Conservation (phyloP, 495 filamentous ascomycete species). For the Extremus antarcticus region DNA sequence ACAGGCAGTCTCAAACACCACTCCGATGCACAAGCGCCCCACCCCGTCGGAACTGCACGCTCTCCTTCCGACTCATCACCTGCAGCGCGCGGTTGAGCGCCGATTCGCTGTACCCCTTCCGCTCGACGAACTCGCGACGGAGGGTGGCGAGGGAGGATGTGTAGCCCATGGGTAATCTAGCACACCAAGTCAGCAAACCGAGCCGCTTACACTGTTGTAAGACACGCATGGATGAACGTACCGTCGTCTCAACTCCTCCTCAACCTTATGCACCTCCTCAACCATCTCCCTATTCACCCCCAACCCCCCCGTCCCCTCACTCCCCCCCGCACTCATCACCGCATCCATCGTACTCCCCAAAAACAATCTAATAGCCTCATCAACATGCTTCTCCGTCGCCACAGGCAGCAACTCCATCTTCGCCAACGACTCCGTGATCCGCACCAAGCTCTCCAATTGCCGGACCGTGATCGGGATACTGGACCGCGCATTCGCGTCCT, state of each 20-base stretch:
- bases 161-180: constrained; percentile 82
- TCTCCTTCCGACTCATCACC: constrained; percentile 78
- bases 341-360: constrained; percentile 97
- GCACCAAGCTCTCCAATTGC: constrained; percentile 92
- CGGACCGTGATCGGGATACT: constrained; percentile 96
- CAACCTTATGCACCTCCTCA: constrained; percentile 77
- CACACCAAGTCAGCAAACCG: constrained; percentile 1
- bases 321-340: constrained; percentile 62
- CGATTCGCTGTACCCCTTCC: constrained; percentile 75
- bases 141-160: constrained; percentile 80
- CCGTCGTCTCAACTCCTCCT: constrained; percentile 74
- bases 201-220: not conserved
- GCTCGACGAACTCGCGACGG: constrained; percentile 80
- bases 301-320: constrained; percentile 35
- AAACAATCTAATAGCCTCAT: constrained; percentile 97
- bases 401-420: constrained; percentile 78
- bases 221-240: constrained; percentile 2
- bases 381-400: constrained; percentile 82
- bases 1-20: constrained; percentile 32
- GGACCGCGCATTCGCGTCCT: constrained; percentile 75
- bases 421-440: constrained; percentile 91
- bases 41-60: constrained; percentile 80
- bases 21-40: constrained; percentile 81
- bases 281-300: constrained; percentile 74
- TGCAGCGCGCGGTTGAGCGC: constrained; percentile 74